phyloP scores from a whole-genome alignment of 2,329 filamentous ascomycete species.

The Penicillium nordicum region DNA sequence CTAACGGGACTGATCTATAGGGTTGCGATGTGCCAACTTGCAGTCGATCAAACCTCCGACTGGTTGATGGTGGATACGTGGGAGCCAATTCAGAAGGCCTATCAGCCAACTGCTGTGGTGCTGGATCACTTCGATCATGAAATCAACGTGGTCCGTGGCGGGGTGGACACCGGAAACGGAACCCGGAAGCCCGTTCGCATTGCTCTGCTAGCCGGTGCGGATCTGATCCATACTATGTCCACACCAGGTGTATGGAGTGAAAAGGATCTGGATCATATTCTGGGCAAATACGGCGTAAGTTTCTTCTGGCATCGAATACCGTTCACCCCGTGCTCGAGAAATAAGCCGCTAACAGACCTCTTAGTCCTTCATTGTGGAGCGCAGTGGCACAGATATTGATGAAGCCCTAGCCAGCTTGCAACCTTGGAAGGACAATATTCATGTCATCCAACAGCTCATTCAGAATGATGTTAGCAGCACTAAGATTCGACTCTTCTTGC shows the following conservation, averaged over 20 bases:
- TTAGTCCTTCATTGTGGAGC: slow-evolving; percentile 75
- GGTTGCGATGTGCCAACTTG: slow-evolving; percentile 82
- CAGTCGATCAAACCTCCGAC: slow-evolving; percentile 66
- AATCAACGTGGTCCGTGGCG: slow-evolving; percentile 74
- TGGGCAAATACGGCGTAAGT: slow-evolving; percentile 68
- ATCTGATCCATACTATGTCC: slow-evolving; percentile 71
- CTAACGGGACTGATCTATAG: slow-evolving; percentile 32
- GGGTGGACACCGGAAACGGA: slow-evolving; percentile 67
- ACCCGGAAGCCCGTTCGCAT: slow-evolving; percentile 66
- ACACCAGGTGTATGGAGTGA: slow-evolving; percentile 73
- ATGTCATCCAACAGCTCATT: slow-evolving; percentile 84
- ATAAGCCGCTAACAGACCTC: neutral
- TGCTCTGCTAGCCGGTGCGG: slow-evolving; percentile 75
- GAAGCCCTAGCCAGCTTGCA: slow-evolving; percentile 79
- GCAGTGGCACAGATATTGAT: slow-evolving; percentile 82
- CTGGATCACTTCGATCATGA: slow-evolving; percentile 89
- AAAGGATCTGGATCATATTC: slow-evolving; percentile 81
- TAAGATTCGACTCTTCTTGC: slow-evolving; percentile 76
- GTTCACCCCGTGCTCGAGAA: neutral
- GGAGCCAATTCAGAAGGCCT: slow-evolving; percentile 81
- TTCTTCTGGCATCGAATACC: neutral
- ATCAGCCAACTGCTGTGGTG: slow-evolving; percentile 83
- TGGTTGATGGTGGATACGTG: slow-evolving; percentile 86
- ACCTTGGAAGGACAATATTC: slow-evolving; percentile 79
- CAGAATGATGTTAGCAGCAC: slow-evolving; percentile 79